A percentile compares a stretch with the other conserved stretches of the same genome.
These are phyloP conservation scores for Ramaria sp. DNA, from an alignment of 768 basidiomycete species.

Conservation along the genomic window DNA sequence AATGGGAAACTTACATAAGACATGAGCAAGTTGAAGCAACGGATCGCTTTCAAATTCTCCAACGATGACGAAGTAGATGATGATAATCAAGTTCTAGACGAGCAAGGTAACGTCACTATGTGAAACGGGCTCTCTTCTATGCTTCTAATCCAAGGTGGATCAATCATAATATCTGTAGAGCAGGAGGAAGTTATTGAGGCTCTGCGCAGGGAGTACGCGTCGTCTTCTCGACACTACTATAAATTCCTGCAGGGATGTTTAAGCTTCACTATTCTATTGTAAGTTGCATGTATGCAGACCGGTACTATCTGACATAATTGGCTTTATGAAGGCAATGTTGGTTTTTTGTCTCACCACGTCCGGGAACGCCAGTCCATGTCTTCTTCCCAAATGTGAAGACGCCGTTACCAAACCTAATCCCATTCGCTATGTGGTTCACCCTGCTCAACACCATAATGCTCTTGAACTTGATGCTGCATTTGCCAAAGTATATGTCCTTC, in stretches of 20 bases:
- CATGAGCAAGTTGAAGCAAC: slow-evolving; percentile 19
- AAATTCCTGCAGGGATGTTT: slow-evolving; percentile 31
- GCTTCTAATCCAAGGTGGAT: background rate
- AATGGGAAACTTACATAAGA: background rate
- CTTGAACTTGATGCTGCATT: slow-evolving; percentile 16
- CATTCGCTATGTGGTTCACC: slow-evolving; percentile 34
- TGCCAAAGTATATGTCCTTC: slow-evolving; percentile 14
- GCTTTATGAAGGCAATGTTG: slow-evolving; percentile 39
- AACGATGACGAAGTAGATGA: slow-evolving; percentile 23
- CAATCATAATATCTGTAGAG: slow-evolving; percentile 28
- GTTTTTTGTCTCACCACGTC: slow-evolving; percentile 36
- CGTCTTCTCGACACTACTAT: slow-evolving; percentile 32
- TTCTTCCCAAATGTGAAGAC: slow-evolving; percentile 13
- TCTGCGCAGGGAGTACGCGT: slow-evolving; percentile 34
- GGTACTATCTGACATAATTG: slow-evolving; percentile 17
- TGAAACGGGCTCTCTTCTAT: background rate
- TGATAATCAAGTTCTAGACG: slow-evolving; percentile 17
- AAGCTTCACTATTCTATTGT: slow-evolving; percentile 38
- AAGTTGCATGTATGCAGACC: slow-evolving; percentile 13
- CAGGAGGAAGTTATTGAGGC: slow-evolving; percentile 48
- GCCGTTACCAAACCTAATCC: slow-evolving; percentile 26
- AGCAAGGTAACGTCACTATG: slow-evolving; percentile 32
- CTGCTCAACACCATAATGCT: slow-evolving; percentile 38
- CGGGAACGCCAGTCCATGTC: slow-evolving; percentile 21
- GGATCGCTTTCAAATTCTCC: slow-evolving; percentile 33